Base-by-base conservation (phyloP, 208 protist species). In the Acanthamoeba polyphaga region DNA sequence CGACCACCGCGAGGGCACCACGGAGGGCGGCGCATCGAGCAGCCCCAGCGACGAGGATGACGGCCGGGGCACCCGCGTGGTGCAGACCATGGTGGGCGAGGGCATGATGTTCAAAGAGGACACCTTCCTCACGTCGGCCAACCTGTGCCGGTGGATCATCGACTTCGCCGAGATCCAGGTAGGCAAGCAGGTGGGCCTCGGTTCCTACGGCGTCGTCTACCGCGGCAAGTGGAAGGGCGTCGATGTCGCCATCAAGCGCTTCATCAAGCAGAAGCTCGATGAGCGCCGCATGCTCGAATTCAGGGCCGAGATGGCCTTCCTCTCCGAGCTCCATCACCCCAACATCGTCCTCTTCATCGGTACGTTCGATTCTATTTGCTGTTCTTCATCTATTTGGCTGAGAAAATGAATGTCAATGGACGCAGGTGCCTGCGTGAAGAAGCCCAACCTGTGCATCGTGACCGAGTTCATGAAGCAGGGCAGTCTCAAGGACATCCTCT, bases 271-370 rank as follows among this genome's bases (percentile, higher is more conserved):
- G 89, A 32, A 53, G 27, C 89, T 93, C 29, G 58, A 72, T 9
- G 89, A 93, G 51, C 38, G 66, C 3, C 60, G 89, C 5, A 2
- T 93, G 89, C 53, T 93, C 15, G 89, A 93, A 64, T 93, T 93
- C 68, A 38, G 89, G 4, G 32, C 89, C 10, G 89, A 93, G 32
- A 93, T 60, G 89, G 89, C 89, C 0, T 32, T 53, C 66, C 68
- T 93, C 46, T 80, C 64, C 24, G 89, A 93, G 15, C 89, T 93
- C 1, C 89, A 93, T 13, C 89, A 93, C 1, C 89, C 89, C 60
- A 93, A 93, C 89, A 93, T 93, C 29, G 89, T 93, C 27, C 89
- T 93, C 49, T 93, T 93, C 66, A 93, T 93, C 46, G 89, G 89
- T 93, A 43, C 12, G 34, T 38, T 76, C n/a, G 4, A 38, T 43